phyloP scores from a whole-genome alignment of 2,329 filamentous ascomycete species.

The Aspergillus terreus region DNA sequence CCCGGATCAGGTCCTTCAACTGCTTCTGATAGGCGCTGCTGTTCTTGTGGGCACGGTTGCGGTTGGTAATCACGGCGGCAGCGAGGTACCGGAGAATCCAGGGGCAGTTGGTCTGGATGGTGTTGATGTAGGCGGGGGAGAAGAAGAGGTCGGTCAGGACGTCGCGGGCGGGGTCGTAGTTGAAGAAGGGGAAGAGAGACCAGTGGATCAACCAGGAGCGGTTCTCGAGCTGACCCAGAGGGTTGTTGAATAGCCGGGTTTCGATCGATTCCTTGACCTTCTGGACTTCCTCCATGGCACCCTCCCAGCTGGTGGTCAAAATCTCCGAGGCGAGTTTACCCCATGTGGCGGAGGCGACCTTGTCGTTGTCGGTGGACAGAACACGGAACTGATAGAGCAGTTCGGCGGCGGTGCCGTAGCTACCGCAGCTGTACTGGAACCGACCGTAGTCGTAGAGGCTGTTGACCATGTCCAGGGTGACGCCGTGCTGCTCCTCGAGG shows the following conservation, averaged over 20 bases:
- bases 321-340: constrained; percentile 97
- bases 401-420: constrained; percentile 85
- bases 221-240: constrained; percentile 90
- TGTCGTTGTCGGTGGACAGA: constrained; percentile 96
- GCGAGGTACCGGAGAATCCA: constrained; percentile 95
- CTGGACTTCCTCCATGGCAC: constrained; percentile 81
- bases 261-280: constrained; percentile 93
- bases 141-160: constrained; percentile 94
- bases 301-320: constrained; percentile 91
- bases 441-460: constrained; percentile 92
- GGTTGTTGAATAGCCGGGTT: constrained; percentile 92
- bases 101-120: constrained; percentile 94
- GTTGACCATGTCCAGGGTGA: constrained; percentile 93
- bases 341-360: constrained; percentile 93
- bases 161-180: constrained; percentile 88
- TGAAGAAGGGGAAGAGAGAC: constrained; percentile 98
- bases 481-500: constrained; percentile 91
- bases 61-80: constrained; percentile 91
- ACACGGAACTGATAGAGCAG: constrained; percentile 97
- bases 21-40: constrained; percentile 92
- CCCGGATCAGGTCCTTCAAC: constrained; percentile 92
- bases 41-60: constrained; percentile 71
- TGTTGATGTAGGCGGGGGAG: constrained; percentile 97
- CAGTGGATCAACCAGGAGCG: constrained; percentile 98
- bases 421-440: constrained; percentile 96